phyloP scores from a whole-genome alignment of 805 yeast species.

The Suhomyces faveliae region DNA sequence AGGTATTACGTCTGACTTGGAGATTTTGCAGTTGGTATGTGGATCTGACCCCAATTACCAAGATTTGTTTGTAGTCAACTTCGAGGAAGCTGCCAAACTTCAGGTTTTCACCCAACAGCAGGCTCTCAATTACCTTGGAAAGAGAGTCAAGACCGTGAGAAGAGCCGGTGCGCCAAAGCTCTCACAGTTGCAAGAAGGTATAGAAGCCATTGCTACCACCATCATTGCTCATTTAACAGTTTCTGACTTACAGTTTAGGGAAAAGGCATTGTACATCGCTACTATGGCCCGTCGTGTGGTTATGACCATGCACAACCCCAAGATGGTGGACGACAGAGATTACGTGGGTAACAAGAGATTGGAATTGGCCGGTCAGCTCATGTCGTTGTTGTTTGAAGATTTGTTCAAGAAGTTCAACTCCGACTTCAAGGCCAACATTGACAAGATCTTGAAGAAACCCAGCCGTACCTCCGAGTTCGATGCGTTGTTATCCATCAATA shows the following conservation, averaged over 20 bases:
- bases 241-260: constrained; percentile 80
- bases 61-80: constrained; percentile 87
- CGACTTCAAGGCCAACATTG: constrained; percentile 92
- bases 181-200: constrained; percentile 84
- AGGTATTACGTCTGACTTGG: constrained; percentile 88
- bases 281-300: constrained; percentile 95
- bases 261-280: constrained; percentile 91
- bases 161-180: constrained; percentile 81
- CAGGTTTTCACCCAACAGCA: constrained; percentile 90
- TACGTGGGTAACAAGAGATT: constrained; percentile 97
- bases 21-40: constrained; percentile 90
- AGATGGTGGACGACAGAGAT: constrained; percentile 97
- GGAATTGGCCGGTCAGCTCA: constrained; percentile 95
- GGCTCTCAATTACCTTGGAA: constrained; percentile 88
- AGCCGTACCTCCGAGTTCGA: constrained; percentile 94
- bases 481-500: constrained; percentile 83
- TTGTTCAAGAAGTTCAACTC: constrained; percentile 93
- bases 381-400: constrained; percentile 94
- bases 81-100: constrained; percentile 87
- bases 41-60: constrained; percentile 87
- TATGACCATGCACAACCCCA: constrained; percentile 92
- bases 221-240: constrained; percentile 94
- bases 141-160: constrained; percentile 88
- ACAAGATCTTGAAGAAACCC: constrained; percentile 89
- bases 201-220: constrained; percentile 94